Percentiles rank a stretch among this genome's conserved stretches.
phyloP scores from a whole-genome alignment of 148 eudicot genomes.

The Camellia granthamiana region DNA sequence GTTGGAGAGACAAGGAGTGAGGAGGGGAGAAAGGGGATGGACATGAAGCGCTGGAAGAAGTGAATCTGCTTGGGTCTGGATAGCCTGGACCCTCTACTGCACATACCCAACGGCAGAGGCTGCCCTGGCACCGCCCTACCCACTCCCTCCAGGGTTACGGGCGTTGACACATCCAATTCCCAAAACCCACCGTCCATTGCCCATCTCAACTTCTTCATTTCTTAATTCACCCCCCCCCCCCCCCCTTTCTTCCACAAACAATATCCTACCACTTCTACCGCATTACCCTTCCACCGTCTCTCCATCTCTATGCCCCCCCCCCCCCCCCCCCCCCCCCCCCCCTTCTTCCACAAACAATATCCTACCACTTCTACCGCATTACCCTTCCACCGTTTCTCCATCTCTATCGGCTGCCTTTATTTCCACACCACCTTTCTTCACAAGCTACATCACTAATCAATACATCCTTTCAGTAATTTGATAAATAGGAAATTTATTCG shows the following conservation, averaged over 20 bases:
- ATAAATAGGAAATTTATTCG: too few relatives aligned
- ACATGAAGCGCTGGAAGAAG: conserved; percentile 80
- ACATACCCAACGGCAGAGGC: conserved; percentile 61
- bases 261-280: too few relatives aligned
- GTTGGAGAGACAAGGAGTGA: conserved; percentile 58
- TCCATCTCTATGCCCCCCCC: too few relatives aligned
- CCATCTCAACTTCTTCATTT: conserved; percentile 77
- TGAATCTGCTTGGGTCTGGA: conserved; percentile 69
- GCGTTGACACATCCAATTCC: conserved; percentile 83
- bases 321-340: not conserved
- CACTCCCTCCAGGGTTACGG: conserved; percentile 60
- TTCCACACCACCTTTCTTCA: too few relatives aligned
- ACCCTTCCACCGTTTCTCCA: too few relatives aligned
- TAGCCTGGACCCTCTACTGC: conserved; percentile 53
- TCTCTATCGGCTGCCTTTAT: too few relatives aligned
- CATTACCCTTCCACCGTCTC: too few relatives aligned
- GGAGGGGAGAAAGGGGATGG: conserved; percentile 48
- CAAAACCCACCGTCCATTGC: conserved; percentile 68
- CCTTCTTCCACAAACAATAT: too few relatives aligned
- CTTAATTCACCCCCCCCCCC: not conserved
- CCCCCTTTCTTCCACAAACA: too few relatives aligned
- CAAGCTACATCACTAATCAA: too few relatives aligned
- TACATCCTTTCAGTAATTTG: too few relatives aligned
- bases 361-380: too few relatives aligned
- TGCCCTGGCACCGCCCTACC: conserved; percentile 58